phyloP scores from a whole-genome alignment of 2,329 filamentous ascomycete species.

The Claviceps maximensis region DNA sequence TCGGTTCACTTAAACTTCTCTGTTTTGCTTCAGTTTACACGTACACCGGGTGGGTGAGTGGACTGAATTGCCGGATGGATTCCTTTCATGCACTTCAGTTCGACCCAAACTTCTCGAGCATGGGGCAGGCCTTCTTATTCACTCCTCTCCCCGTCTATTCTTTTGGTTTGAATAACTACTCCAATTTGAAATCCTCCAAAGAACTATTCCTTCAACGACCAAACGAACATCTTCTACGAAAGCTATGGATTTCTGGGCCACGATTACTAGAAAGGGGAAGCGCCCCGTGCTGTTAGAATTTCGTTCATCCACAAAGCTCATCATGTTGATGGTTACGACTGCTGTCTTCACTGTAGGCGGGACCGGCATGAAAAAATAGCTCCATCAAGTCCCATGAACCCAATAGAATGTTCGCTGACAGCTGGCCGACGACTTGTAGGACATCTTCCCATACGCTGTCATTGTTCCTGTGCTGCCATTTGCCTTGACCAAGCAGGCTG shows the following conservation, averaged over 20 bases:
- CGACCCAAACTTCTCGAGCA: background rate
- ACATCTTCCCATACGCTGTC: constrained; percentile 23
- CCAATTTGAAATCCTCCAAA: background rate
- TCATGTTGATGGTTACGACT: constrained; percentile 20
- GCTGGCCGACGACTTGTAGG: constrained; percentile 9
- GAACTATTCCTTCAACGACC: constrained; percentile 3
- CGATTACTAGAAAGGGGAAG: constrained; percentile 9
- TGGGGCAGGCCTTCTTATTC: background rate
- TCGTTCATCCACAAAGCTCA: constrained; percentile 19
- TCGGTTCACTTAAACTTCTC: background rate
- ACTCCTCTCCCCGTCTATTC: background rate
- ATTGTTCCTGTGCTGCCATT: constrained; percentile 22
- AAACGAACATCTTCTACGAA: constrained; percentile 8
- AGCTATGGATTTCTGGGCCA: constrained; percentile 6
- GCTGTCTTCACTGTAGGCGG: constrained; percentile 20
- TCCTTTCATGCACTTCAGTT: background rate
- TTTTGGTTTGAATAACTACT: background rate
- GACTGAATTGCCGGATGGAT: background rate
- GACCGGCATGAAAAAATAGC: background rate
- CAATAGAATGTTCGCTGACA: background rate
- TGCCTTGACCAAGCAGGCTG: constrained; percentile 15
- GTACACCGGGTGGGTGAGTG: background rate
- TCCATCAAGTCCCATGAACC: background rate
- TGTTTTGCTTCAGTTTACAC: background rate
- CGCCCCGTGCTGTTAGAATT: constrained; percentile 16